phyloP scores from a whole-genome alignment of 495 filamentous ascomycete genomes.

The Neurospora sp. region DNA sequence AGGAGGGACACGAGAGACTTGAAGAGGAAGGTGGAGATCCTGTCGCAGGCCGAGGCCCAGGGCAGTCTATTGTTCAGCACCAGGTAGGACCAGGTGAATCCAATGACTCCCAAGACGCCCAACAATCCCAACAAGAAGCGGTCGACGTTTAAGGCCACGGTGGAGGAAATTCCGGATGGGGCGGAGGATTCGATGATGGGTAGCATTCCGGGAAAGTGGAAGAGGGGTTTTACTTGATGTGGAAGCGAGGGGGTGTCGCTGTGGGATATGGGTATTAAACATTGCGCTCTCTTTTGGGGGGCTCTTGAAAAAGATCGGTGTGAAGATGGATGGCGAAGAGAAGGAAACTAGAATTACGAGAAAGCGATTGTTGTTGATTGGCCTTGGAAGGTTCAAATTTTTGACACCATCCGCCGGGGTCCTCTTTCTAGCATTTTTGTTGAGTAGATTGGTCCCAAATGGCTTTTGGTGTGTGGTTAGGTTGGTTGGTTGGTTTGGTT shows the following conservation, averaged over 20 bases:
- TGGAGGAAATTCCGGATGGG: neutral
- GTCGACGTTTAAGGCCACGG: neutral
- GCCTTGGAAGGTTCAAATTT: neutral
- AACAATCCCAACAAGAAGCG: neutral
- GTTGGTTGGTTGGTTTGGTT: neutral
- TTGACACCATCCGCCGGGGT: neutral
- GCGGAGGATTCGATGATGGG: neutral
- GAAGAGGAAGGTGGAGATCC: constrained; percentile 19
- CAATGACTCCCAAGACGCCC: neutral
- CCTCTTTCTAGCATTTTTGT: neutral
- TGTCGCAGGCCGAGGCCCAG: constrained; percentile 7
- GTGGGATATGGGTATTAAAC: neutral
- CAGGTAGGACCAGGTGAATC: neutral
- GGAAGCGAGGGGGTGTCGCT: neutral
- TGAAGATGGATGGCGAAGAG: neutral
- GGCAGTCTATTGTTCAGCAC: constrained; percentile 16
- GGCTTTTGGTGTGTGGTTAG: neutral
- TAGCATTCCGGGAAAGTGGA: neutral
- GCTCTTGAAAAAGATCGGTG: neutral
- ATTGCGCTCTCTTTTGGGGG: neutral
- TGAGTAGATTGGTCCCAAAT: neutral
- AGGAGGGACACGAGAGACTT: constrained; percentile 10
- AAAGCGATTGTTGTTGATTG: neutral
- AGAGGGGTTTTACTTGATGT: neutral
- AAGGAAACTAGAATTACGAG: neutral